Evolutionary conservation across 352 stramenopile species (phyloP), one percentile per base, ranked within the genome.

Genomic region (Phytopythium helicoides): DNA sequence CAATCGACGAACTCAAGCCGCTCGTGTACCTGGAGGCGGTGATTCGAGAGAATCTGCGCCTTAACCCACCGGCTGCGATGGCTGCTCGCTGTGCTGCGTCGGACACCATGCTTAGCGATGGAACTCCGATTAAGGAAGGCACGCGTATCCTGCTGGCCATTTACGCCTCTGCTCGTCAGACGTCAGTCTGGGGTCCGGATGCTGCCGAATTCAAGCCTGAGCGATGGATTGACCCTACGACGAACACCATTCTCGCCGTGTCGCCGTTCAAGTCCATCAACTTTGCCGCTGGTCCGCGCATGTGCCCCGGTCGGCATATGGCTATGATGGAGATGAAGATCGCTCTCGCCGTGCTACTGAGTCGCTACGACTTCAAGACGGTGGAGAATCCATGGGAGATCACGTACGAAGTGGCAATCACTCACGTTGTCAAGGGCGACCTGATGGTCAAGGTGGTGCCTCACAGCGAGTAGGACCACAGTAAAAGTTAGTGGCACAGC

Each of bases 121-220:
- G 76, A 15, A 86, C 71, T 12, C 64, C n/a, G 36, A 67, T 88
- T 8, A 59, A 59, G 25, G 54, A 65, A 23, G 76, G 76, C 15
- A 61, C 56, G 21, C 68, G 62, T 11, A 66, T 83, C 33, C 47
- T 71, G 14, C 76, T 86, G 39, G 52, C 67, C 11, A 65, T 64
- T 11, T 88, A 78, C 53, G 65, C 63, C 7, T 71, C 76, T 5
- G 67, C 62, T 1, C 58, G 71, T 7, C 42, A 70, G 12, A 56
- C 56, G 15, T 61, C 56, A 42, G 45, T 83, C 8, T 87, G 77
- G 74, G 72, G 70, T 6, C 49, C 65, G 0, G 74, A 88, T 47
- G 69, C 6, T 0, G 41, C 51, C 1, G 76, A 87, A 46, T 89
- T 86, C 52, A 83, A 78, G 42, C 82, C 82, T 0, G 71, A 87